These are phyloP conservation scores for Mrakia frigida DNA, from an alignment of 768 basidiomycete species.

Conservation along the genomic window DNA sequence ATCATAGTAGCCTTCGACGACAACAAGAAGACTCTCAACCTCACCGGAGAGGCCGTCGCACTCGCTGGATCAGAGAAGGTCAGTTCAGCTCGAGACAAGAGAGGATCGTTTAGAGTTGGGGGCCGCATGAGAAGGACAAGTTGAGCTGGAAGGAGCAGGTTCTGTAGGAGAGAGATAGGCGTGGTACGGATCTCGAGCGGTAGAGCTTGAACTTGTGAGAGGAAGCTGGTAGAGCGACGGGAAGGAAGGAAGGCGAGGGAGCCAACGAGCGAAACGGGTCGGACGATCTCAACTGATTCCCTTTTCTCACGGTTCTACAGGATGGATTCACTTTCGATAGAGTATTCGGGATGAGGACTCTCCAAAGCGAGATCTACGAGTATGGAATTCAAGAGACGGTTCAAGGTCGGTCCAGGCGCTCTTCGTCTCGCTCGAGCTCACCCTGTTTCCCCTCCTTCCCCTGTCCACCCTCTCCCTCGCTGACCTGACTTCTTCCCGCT, in stretches of 20 bases:
- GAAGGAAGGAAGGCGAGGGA: slow-evolving; percentile 71
- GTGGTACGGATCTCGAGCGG: too few species aligned
- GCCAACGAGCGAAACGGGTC: background rate
- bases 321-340: slow-evolving; percentile 87
- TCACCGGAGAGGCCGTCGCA: slow-evolving; percentile 42
- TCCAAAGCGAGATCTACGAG: slow-evolving; percentile 92
- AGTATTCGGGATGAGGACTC: slow-evolving; percentile 85
- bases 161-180: too few species aligned
- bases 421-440: background rate
- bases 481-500: slow-evolving; percentile 3
- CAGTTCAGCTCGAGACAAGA: background rate
- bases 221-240: slow-evolving; percentile 45
- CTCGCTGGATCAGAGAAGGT: slow-evolving; percentile 48
- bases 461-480: background rate
- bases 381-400: slow-evolving; percentile 78
- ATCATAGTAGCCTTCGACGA: slow-evolving; percentile 85
- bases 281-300: background rate
- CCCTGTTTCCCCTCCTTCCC: slow-evolving; percentile 72
- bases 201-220: too few species aligned
- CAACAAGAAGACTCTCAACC: slow-evolving; percentile 72
- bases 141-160: too few species aligned
- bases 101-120: too few species aligned
- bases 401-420: slow-evolving; percentile 17
- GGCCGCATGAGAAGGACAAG: too few species aligned
- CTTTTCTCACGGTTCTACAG: background rate